phyloP scores from a whole-genome alignment of 2,329 filamentous ascomycete genomes.

The Zasmidium angulare region DNA sequence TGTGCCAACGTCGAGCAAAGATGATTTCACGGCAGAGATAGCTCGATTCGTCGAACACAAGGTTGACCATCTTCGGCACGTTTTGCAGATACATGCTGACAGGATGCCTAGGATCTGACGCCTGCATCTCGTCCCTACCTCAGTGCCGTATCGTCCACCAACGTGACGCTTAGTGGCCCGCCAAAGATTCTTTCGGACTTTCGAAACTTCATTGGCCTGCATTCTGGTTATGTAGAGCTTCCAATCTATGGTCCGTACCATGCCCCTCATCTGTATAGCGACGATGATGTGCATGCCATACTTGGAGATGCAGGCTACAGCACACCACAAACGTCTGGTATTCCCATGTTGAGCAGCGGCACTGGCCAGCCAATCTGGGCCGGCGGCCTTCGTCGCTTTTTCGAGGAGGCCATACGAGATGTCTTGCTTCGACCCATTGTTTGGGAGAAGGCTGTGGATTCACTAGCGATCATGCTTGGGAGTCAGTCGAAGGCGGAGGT shows the following conservation, averaged over 20 bases:
- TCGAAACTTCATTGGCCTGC: not conserved
- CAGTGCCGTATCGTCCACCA: conserved; percentile 1
- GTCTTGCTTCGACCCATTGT: conserved; percentile 7
- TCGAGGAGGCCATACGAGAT: conserved; percentile 11
- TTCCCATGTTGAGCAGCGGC: not conserved
- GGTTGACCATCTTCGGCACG: not conserved
- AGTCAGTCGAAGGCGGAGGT: not conserved
- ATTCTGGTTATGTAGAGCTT: conserved; percentile 4
- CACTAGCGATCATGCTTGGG: conserved; percentile 1
- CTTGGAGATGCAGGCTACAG: not conserved
- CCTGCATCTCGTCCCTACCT: not conserved
- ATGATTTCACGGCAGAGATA: not conserved
- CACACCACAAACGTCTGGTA: not conserved
- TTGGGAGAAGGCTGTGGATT: conserved; percentile 2
- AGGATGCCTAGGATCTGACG: not conserved
- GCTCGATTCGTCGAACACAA: not conserved
- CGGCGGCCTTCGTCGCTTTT: not conserved
- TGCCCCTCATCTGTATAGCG: conserved; percentile 19
- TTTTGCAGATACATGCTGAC: not conserved
- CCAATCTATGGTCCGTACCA: conserved; percentile 22
- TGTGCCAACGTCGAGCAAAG: not conserved
- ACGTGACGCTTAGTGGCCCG: conserved; percentile 7
- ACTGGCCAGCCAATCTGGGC: not conserved
- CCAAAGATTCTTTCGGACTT: conserved; percentile 5
- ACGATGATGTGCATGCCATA: conserved; percentile 9